Evolutionary conservation across 169 alveolate species (phyloP).

Genomic region (Plasmodium adleri): DNA sequence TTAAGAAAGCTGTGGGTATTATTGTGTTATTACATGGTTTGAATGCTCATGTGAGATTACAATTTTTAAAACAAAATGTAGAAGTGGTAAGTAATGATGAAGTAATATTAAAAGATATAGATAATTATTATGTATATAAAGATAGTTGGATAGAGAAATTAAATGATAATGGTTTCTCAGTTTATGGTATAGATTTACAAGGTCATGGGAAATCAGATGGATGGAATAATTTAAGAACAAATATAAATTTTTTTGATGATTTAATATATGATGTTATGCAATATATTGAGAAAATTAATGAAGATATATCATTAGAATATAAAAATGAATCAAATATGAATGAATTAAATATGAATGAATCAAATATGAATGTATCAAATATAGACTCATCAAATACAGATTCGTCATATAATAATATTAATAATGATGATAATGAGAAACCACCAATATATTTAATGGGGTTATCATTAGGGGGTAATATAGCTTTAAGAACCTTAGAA

Average conservation of each 20-base stretch:
- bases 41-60: conserved; percentile 10
- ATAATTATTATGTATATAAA: conserved; percentile 18
- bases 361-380: neutral
- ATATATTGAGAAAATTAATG: conserved; percentile 13
- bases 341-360: too few relatives aligned
- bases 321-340: too few relatives aligned
- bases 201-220: conserved; percentile 32
- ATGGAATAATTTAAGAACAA: conserved; percentile 1
- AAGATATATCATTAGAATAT: neutral
- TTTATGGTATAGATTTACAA: conserved; percentile 27
- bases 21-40: conserved; percentile 15
- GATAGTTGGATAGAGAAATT: conserved; percentile 20
- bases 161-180: conserved; percentile 9
- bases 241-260: conserved; percentile 7
- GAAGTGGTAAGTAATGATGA: conserved; percentile 15
- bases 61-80: conserved; percentile 9
- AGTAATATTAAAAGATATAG: conserved; percentile 10
- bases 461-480: conserved; percentile 48
- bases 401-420: too few relatives aligned
- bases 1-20: conserved; percentile 14
- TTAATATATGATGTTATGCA: conserved; percentile 16
- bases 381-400: too few relatives aligned
- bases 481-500: conserved; percentile 75
- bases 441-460: conserved; percentile 8
- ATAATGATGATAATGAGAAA: neutral